Evolutionary conservation across 179 eudicot genomes (phyloP), one percentile per base, ranked within the genome.

Genomic region (Spinacia oleracea): DNA sequence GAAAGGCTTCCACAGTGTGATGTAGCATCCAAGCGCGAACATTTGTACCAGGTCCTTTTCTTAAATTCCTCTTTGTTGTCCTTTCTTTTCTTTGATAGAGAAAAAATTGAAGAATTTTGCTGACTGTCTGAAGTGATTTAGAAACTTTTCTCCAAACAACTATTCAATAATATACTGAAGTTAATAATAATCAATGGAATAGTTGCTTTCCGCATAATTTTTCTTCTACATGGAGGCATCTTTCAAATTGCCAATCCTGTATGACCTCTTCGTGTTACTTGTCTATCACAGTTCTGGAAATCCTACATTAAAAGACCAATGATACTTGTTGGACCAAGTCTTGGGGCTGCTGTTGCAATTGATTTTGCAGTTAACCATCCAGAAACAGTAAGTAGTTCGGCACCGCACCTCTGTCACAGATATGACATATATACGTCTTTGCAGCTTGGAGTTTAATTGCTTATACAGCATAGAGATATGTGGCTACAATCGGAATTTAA

Each of bases 331-430:
- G 98, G 98, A 79, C 97, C 98, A 31, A 92, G 98, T 86, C 90
- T 95, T 76, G 98, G 97, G 68, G 97, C 97, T n/a, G 97, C 98
- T 16, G 85, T 91, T 70, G 98, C 98, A 51, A 83, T 93, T 74
- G 98, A 93, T 82, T 90, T 93, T 85, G 91, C 93, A 11, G 90
- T 86, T 64, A 27, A 87, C 73, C 81, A 95, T 83, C 89, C 97
- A 71, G 97, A 95, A 86, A 93, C 98, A 75, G 98, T 91, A 83
- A 91, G 96, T 83, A 83, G 75, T 80, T 73, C 74, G 58, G 42
- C n/a, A 38, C 55, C 64, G 42, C n/a, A 38, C 55, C 46, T 67
- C 48, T 43, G 11, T 60, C 66, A 62, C 43, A 23, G 46, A 48
- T 51, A 50, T 38, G 40, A 38, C 40, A 38, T 38, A 38, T 38